Percentiles rank a stretch among this genome's conserved stretches.
These are phyloP conservation scores for Abrus precatorius DNA, from an alignment of 306 rosid species.

Conservation along the genomic window DNA sequence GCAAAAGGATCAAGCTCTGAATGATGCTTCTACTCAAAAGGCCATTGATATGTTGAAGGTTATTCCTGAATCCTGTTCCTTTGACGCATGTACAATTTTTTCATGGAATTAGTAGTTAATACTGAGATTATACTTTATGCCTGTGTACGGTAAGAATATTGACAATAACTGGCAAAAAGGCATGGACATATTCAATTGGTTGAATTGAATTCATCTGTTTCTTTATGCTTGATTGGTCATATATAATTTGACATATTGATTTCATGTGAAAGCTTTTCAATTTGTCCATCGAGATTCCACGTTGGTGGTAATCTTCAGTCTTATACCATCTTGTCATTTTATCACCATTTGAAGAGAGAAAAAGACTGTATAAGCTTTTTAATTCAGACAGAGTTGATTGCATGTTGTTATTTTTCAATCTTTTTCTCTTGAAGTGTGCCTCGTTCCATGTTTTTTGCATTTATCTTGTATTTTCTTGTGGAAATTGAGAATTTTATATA, in stretches of 20 bases:
- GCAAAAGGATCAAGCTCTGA: conserved; percentile 76
- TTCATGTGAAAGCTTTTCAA: background rate
- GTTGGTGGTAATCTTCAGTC: background rate
- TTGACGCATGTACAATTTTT: conserved; percentile 20
- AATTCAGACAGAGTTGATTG: background rate
- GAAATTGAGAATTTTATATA: conserved; percentile 1
- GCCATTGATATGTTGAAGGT: conserved; percentile 87
- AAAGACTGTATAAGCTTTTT: background rate
- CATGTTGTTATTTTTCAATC: background rate
- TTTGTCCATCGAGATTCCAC: background rate
- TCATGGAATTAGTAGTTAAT: background rate
- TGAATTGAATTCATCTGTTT: background rate
- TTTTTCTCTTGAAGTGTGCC: conserved; percentile 4
- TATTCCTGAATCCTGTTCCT: conserved; percentile 12
- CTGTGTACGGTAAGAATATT: background rate
- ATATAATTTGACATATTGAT: background rate
- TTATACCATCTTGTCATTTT: background rate
- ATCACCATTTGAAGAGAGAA: background rate
- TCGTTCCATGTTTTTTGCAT: background rate
- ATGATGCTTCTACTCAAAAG: conserved; percentile 74
- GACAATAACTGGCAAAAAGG: background rate
- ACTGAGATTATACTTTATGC: background rate
- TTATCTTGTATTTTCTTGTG: conserved; percentile 1
- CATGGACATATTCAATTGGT: background rate
- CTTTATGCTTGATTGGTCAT: background rate